Evolutionary conservation across 129 eudicot genomes (phyloP), one percentile per base, ranked within the genome.

Genomic region (Saussurea involucrata): DNA sequence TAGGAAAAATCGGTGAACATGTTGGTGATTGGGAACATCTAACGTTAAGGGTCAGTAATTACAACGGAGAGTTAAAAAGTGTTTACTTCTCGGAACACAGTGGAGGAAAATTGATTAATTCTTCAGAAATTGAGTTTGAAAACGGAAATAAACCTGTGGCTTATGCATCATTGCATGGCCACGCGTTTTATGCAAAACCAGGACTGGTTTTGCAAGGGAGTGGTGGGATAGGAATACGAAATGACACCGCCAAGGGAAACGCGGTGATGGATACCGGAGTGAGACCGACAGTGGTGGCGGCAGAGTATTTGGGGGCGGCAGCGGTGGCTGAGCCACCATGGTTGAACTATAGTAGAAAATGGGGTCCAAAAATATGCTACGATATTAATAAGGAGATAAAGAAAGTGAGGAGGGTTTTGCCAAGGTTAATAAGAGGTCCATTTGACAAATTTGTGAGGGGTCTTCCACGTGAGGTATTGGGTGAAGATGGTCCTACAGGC

Each of bases 21-120:
- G 82, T 89, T 15, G 92, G 93, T 1, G 97, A 94, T 63, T 94
- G 97, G 98, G 98, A 94, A 68, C 98, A 94, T 77, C 72, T 94
- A 20, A 94, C 98, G 0, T 44, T 94, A 12, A 81, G 98, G 68
- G 63, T 94, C 3, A 94, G 97, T 63, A 94, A 94, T 40, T 89
- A 87, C 78, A 78, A 76, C 29, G 97, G 98, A 6, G 88, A 82
- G 84, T 79, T 91, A 29, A 42, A 67, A 57, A 79, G 83, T 18
- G 87, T 87, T 12, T 94, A 86, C 68, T 89, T 87, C 12, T 80
- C 98, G 0, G 81, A 86, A 68, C 97, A 94, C 68, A 85, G 88
- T 63, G 83, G 79, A 3, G 98, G 98, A 18, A 44, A 53, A 22
- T 74, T 93, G 89, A 76, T 86, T 2, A 71, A 80, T 21, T 80